Base-by-base conservation (phyloP, 352 stramenopile species). In the Saprolegnia diclina region DNA sequence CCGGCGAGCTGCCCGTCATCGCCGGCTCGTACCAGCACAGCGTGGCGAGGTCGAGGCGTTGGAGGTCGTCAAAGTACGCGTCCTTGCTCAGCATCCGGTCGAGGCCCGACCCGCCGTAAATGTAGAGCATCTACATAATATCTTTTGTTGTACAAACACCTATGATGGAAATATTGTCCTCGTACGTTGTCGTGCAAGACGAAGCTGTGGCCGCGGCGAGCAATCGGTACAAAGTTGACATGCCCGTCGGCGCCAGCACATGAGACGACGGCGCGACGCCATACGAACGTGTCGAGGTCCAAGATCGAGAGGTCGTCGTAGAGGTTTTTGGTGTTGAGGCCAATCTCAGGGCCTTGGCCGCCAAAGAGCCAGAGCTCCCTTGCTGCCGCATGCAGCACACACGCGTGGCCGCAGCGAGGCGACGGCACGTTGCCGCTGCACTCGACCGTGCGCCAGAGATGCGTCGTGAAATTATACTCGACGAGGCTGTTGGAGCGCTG, bases 11-110 rank as follows among this genome's bases (percentile, higher is more conserved):
- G 44, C 57, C 57, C 13, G 57, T 55, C 57, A 66, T 66, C 18
- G 44, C 42, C 29, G 57, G 57, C 38, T 66, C 57, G 32, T 66
- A 24, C 57, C 57, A 66, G 57, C 57, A 66, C 57, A 66, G 38
- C 3, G 57, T 29, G 13, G 48, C 32, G 14, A 66, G 42, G 44
- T 66, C 57, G 44, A 66, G 57, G 13, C 57, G 57, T 40, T 65
- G 24, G 37, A 66, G 29, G 57, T 66, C 57, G 38, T 40, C 57
- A 66, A 66, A 66, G 21, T 66, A 66, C 38, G 38, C 22, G 42
- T 66, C 57, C 21, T 66, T 66, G 16, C 42, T 42, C 7, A 40
- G 38, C 37, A 66, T 66, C 2, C 57, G 57, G n/a, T 66, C 57
- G 26, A 42, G 57, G 3, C 57, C 57, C 5, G 57, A 45, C 6